These are phyloP conservation scores for Moesziomyces sp. DNA, from an alignment of 1,284 basidiomycete genomes.

Conservation along the genomic window DNA sequence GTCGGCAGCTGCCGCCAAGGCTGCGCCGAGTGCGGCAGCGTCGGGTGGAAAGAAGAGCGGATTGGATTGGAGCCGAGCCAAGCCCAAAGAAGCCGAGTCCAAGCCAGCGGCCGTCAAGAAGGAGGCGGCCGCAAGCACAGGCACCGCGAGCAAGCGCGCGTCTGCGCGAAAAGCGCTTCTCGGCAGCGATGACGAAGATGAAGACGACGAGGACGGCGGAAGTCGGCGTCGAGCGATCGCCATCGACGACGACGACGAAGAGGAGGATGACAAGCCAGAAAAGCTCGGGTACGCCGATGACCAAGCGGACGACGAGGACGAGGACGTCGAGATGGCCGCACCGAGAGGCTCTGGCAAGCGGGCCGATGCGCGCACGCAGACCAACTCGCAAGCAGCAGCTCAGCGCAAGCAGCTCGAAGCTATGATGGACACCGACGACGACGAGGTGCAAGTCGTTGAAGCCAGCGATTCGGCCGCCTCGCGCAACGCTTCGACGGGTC, in stretches of 20 bases:
- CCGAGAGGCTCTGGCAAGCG: constrained; percentile 35
- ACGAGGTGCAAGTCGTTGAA: constrained; percentile 24
- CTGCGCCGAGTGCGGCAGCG: constrained; percentile 7
- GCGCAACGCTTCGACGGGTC: constrained; percentile 12
- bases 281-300: constrained; percentile 46
- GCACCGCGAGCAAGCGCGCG: constrained; percentile 13
- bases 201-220: constrained; percentile 24
- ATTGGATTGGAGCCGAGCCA: constrained; percentile 45
- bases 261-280: constrained; percentile 35
- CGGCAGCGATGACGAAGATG: constrained; percentile 50
- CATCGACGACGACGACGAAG: constrained; percentile 28
- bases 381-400: constrained; percentile 26
- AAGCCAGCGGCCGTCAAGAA: constrained; percentile 21
- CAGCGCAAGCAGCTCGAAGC: constrained; percentile 45
- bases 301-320: constrained; percentile 35
- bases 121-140: constrained; percentile 3
- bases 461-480: constrained; percentile 9
- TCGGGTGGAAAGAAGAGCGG: constrained; percentile 19
- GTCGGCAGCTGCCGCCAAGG: constrained; percentile 3
- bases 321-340: constrained; percentile 20
- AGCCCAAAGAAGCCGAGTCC: constrained; percentile 25
- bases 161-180: constrained; percentile 27
- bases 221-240: constrained; percentile 14
- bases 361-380: constrained; percentile 33
- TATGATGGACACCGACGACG: constrained; percentile 46